Conservation (phyloP, 2,329 filamentous ascomycete genomes). For the Pseudocercospora macadamiae region DNA sequence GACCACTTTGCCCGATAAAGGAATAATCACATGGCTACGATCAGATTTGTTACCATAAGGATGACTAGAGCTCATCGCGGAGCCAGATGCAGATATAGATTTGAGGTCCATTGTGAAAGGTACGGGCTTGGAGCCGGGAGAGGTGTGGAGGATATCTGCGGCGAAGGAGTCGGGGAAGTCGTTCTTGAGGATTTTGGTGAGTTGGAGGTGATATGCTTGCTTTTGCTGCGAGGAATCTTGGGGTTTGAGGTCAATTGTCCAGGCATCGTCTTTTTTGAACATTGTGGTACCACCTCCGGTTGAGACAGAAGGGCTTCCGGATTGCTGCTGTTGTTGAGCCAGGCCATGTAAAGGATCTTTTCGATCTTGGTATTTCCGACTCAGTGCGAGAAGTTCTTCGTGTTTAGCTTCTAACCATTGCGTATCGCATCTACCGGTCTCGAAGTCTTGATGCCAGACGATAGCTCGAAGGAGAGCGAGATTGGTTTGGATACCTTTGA, state of each 20-base stretch:
- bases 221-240: conserved; percentile 2
- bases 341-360: conserved; percentile 32
- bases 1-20: conserved; percentile 62
- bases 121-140: conserved; percentile 38
- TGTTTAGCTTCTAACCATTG: conserved; percentile 61
- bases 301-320: conserved; percentile 34
- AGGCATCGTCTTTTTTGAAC: conserved; percentile 44
- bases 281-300: conserved; percentile 48
- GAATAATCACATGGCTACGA: conserved; percentile 57
- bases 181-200: conserved; percentile 60
- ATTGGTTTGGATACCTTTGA: conserved; percentile 64
- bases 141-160: conserved; percentile 57
- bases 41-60: conserved; percentile 55
- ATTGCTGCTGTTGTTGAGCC: conserved; percentile 13
- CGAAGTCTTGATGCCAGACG: conserved; percentile 55
- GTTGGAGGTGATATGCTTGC: conserved; percentile 55
- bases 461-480: conserved; percentile 59
- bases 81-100: conserved; percentile 48
- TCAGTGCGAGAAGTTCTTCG: conserved; percentile 39
- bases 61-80: conserved; percentile 43
- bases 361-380: conserved; percentile 14
- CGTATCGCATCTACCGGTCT: conserved; percentile 54
- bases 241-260: conserved; percentile 27
- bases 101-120: conserved; percentile 49
- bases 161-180: conserved; percentile 61